phyloP scores from a whole-genome alignment of 2,329 filamentous ascomycete species.

The Trichoderma simmonsii region DNA sequence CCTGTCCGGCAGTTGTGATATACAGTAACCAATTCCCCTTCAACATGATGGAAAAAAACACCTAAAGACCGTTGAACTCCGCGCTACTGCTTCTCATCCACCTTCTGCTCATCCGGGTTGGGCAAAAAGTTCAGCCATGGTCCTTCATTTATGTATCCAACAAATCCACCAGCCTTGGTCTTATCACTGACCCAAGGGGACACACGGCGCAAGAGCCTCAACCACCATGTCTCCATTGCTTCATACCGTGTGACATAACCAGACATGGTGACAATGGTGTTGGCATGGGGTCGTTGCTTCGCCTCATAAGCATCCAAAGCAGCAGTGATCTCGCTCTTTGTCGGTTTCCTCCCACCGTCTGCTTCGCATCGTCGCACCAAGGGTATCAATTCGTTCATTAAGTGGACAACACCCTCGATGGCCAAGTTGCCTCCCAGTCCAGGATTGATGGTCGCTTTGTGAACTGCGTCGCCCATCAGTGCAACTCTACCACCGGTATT shows the following conservation, averaged over 20 bases:
- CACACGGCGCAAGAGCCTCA: not conserved
- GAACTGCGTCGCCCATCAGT: not conserved
- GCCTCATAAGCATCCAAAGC: not conserved
- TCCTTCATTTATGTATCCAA: not conserved
- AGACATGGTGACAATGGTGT: not conserved
- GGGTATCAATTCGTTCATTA: slow-evolving; percentile 1
- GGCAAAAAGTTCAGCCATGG: slow-evolving; percentile 5
- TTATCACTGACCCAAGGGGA: slow-evolving; percentile 13
- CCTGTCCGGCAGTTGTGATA: not conserved
- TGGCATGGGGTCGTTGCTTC: slow-evolving; percentile 8
- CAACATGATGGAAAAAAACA: not conserved
- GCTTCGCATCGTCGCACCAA: not conserved
- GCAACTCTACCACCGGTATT: not conserved
- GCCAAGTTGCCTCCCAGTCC: not conserved
- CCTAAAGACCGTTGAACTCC: not conserved
- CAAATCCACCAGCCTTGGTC: not conserved
- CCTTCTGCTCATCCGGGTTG: not conserved
- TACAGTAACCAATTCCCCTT: not conserved
- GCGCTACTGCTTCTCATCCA: not conserved
- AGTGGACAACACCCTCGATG: slow-evolving; percentile 3
- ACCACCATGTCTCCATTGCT: slow-evolving; percentile 12
- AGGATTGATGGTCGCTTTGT: slow-evolving; percentile 5
- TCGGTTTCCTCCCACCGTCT: not conserved
- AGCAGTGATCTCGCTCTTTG: not conserved
- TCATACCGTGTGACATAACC: slow-evolving; percentile 4